Evolutionary conservation across 805 yeast species (phyloP), one percentile per base, ranked within the genome.

Genomic region (Cyberlindnera misumaiensis): DNA sequence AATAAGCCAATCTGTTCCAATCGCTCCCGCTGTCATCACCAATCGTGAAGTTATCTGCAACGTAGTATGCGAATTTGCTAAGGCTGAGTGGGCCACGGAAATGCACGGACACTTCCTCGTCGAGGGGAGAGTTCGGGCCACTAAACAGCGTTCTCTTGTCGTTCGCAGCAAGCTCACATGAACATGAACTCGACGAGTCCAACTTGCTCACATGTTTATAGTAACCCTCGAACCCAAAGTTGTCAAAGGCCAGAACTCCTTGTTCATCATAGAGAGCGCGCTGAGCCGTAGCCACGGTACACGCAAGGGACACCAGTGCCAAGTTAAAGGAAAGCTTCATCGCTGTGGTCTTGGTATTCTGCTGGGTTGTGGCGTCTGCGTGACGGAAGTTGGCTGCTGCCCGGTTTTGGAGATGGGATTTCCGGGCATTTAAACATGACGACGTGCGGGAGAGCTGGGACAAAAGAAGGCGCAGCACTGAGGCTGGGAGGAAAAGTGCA

Each of bases 61-160:
- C 66, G 53, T 78, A 83, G 48, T 64, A 77, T 5, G 77, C 89
- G 54, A 82, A 83, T 49, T 73, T 70, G 43, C 63, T 59, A 52
- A 83, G 64, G 12, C 70, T 62, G 43, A 83, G 56, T 9, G 93
- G 93, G 32, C 93, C 93, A 63, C 93, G 72, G 58, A 83, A 75
- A 56, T 83, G 93, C 12, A 83, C 86, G 4, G 87, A 77, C 18
- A 83, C 65, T 55, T 77, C 88, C 48, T 72, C 79, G 55, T 80
- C 64, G 29, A 82, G 55, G 6, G 93, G 93, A 20, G 87, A 62
- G 51, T 79, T 74, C 16, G 73, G 41, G 17, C 90, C 90, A 9
- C 69, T 60, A 47, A 77, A 76, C 5, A 51, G 22, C 2, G 66
- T 60, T 42, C 63, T 55, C n/a, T 60, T 56, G 5, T 46, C 41